phyloP scores from a whole-genome alignment of 2,329 filamentous ascomycete genomes.

The Neonectria sp. region DNA sequence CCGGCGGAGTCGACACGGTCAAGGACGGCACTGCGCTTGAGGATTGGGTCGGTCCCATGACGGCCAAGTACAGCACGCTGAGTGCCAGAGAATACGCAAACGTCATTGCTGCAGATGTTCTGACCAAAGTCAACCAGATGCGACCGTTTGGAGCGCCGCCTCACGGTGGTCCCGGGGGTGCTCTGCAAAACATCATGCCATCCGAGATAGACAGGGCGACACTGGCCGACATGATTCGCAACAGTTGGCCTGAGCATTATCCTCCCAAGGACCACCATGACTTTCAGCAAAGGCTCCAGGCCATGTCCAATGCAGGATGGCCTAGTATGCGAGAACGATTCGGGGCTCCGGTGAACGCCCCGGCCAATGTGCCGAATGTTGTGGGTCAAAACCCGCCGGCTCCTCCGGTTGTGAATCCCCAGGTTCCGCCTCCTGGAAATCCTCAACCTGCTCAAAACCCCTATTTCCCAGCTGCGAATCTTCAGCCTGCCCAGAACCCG shows the following conservation, averaged over 20 bases:
- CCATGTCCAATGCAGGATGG: background rate
- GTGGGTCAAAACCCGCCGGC: background rate
- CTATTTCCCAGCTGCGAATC: background rate
- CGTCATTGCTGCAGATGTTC: background rate
- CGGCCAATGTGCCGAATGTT: background rate
- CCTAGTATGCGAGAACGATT: background rate
- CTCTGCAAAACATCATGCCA: conserved; percentile 1
- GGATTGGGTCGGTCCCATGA: conserved; percentile 45
- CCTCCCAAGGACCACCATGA: background rate
- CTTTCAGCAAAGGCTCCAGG: background rate
- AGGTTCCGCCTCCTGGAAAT: background rate
- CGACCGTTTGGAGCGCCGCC: conserved; percentile 11
- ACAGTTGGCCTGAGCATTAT: background rate
- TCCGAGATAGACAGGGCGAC: background rate
- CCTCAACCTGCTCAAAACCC: background rate
- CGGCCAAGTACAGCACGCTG: conserved; percentile 31
- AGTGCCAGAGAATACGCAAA: background rate
- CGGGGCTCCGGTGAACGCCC: background rate
- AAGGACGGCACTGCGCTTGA: conserved; percentile 39
- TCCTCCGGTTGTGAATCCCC: background rate
- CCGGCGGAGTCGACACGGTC: conserved; percentile 41
- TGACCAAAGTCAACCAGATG: background rate
- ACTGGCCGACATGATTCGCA: background rate
- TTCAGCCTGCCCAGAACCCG: background rate
- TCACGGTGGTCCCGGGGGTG: conserved; percentile 13